Conservation (phyloP, 2,329 filamentous ascomycete species). For the Colletotrichum navitas region DNA sequence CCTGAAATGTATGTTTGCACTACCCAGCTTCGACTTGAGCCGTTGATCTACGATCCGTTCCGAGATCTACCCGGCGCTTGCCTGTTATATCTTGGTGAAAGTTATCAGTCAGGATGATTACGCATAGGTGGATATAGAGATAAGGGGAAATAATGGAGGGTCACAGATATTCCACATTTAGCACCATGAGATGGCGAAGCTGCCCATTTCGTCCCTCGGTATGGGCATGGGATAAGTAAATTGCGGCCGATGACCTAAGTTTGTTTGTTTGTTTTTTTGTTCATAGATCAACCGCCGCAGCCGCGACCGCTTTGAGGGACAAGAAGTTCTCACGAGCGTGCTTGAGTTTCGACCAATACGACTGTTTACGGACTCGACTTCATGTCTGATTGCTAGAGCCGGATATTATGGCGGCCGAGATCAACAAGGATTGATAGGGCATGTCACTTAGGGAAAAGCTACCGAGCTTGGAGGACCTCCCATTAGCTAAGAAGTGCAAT, state of each 20-base stretch:
- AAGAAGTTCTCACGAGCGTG: slow-evolving; percentile 50
- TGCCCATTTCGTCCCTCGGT: slow-evolving; percentile 63
- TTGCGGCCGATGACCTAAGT: slow-evolving; percentile 70
- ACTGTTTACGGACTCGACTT: slow-evolving; percentile 68
- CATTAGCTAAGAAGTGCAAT: slow-evolving; percentile 67
- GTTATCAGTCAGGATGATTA: slow-evolving; percentile 59
- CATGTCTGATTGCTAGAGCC: slow-evolving; percentile 71
- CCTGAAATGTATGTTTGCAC: slow-evolving; percentile 54
- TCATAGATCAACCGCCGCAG: background rate
- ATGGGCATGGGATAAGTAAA: slow-evolving; percentile 67
- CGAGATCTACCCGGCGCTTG: slow-evolving; percentile 42
- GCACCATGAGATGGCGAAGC: slow-evolving; percentile 66
- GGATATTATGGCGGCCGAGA: slow-evolving; percentile 68
- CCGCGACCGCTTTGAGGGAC: background rate
- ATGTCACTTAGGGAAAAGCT: slow-evolving; percentile 63
- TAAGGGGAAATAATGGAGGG: slow-evolving; percentile 47
- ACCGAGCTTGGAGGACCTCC: slow-evolving; percentile 61
- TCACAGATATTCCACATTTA: slow-evolving; percentile 60
- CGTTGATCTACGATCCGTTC: slow-evolving; percentile 56
- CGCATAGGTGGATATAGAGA: slow-evolving; percentile 59
- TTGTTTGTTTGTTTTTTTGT: background rate
- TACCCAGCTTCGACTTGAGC: slow-evolving; percentile 57
- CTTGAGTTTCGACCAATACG: slow-evolving; percentile 63
- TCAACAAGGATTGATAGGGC: slow-evolving; percentile 69
- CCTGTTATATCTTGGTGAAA: slow-evolving; percentile 61